These are phyloP conservation scores for Hirschfeldia incana DNA, from an alignment of 345 rosid species.

Conservation along the genomic window DNA sequence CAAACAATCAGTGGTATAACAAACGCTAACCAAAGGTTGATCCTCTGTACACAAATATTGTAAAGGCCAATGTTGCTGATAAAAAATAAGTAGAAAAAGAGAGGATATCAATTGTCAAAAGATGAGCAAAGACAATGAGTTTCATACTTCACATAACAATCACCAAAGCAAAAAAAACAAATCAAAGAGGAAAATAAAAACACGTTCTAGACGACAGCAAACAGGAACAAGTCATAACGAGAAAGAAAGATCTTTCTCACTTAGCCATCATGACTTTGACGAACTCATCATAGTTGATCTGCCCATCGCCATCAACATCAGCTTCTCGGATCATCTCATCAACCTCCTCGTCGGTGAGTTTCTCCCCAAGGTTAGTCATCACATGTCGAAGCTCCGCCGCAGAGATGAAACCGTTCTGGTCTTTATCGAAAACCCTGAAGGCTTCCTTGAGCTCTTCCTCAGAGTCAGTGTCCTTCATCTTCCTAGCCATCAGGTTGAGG, in stretches of 20 bases:
- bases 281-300: slow-evolving; percentile 60
- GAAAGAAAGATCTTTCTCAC: slow-evolving; percentile 23
- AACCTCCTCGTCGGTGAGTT: slow-evolving; percentile 56
- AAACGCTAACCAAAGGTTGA: slow-evolving; percentile 21
- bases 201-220: slow-evolving; percentile 19
- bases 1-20: neutral
- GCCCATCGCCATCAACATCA: slow-evolving; percentile 63
- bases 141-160: slow-evolving; percentile 28
- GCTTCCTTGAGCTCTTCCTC: slow-evolving; percentile 68
- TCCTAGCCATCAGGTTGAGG: slow-evolving; percentile 60
- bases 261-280: slow-evolving; percentile 68
- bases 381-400: slow-evolving; percentile 62
- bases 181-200: neutral
- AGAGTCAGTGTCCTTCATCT: slow-evolving; percentile 64
- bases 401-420: slow-evolving; percentile 62
- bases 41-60: slow-evolving; percentile 20
- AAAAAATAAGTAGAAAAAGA: neutral
- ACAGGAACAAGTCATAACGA: slow-evolving; percentile 10
- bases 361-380: slow-evolving; percentile 63
- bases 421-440: slow-evolving; percentile 56
- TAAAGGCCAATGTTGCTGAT: neutral
- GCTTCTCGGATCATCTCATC: slow-evolving; percentile 64
- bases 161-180: slow-evolving; percentile 11
- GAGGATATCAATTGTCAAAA: slow-evolving; percentile 13
- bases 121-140: slow-evolving; percentile 23